Evolutionary conservation across 805 yeast genomes (phyloP).

Genomic region (Hanseniaspora taiwanica): DNA sequence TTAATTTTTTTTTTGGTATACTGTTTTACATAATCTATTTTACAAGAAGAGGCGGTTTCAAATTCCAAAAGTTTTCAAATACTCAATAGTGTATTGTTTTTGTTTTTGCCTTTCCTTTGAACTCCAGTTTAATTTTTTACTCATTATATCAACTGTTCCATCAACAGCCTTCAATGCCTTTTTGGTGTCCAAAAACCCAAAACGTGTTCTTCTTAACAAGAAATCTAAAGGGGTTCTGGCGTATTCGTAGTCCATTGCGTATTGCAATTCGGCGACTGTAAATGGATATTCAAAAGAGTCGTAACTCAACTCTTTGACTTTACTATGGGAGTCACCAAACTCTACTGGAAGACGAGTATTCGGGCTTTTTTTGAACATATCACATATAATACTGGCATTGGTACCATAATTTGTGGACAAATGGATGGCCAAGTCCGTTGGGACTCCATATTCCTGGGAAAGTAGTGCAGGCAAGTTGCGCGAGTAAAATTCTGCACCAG

Average conservation of each 20-base stretch:
- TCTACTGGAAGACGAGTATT: slow-evolving; percentile 52
- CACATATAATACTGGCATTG: slow-evolving; percentile 68
- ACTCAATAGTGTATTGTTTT: slow-evolving; percentile 35
- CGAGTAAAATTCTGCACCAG: slow-evolving; percentile 76
- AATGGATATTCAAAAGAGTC: slow-evolving; percentile 61
- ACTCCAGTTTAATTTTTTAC: slow-evolving; percentile 64
- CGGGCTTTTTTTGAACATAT: slow-evolving; percentile 35
- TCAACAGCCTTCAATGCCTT: slow-evolving; percentile 73
- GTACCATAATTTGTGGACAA: slow-evolving; percentile 82
- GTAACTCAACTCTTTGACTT: slow-evolving; percentile 17
- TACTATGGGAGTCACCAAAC: slow-evolving; percentile 28
- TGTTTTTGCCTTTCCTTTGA: slow-evolving; percentile 42
- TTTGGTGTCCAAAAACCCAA: slow-evolving; percentile 80
- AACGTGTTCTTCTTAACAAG: slow-evolving; percentile 84
- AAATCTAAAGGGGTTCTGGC: slow-evolving; percentile 81
- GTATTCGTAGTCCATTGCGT: slow-evolving; percentile 71
- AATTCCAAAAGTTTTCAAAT: slow-evolving; percentile 51
- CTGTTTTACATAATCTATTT: no score
- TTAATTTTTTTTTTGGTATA: no score
- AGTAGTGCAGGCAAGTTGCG: slow-evolving; percentile 62
- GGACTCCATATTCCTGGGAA: slow-evolving; percentile 63
- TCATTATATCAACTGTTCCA: slow-evolving; percentile 78
- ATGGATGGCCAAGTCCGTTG: slow-evolving; percentile 66
- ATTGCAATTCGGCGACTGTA: slow-evolving; percentile 80
- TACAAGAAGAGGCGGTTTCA: no score